Evolutionary conservation across 2,329 filamentous ascomycete species (phyloP).

Genomic region (Neopestalotiopsis sp.): DNA sequence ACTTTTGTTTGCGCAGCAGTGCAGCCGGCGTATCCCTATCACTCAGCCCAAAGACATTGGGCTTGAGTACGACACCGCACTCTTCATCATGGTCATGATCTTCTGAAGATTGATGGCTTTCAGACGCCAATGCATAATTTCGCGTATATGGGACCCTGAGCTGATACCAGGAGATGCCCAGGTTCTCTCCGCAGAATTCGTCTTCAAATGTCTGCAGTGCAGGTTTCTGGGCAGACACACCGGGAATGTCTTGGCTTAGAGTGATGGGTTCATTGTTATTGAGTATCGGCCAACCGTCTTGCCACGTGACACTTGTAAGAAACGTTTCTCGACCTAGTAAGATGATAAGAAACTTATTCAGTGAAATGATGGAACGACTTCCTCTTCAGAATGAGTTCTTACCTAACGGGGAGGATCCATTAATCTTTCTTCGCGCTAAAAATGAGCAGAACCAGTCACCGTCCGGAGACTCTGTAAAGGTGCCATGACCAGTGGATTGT

Average conservation of each 20-base stretch:
- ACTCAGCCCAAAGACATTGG: slow-evolving; percentile 30
- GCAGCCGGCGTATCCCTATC: slow-evolving; percentile 36
- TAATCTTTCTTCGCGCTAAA: background rate
- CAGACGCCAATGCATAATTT: background rate
- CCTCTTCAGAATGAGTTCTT: background rate
- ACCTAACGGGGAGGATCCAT: slow-evolving; percentile 5
- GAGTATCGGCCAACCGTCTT: slow-evolving; percentile 1
- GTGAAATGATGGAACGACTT: background rate
- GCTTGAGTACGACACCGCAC: background rate
- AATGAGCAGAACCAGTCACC: background rate
- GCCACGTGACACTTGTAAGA: background rate
- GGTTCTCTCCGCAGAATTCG: background rate
- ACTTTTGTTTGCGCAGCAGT: slow-evolving; percentile 34
- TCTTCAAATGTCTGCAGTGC: background rate
- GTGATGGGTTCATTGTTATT: background rate
- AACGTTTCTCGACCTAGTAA: background rate
- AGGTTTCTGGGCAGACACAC: background rate
- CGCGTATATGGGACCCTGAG: slow-evolving; percentile 2
- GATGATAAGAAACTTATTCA: background rate
- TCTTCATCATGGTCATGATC: no score
- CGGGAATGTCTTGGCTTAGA: background rate
- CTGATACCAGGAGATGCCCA: slow-evolving; percentile 3
- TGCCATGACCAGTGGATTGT: background rate
- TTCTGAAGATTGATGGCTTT: background rate
- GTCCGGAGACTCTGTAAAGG: background rate